Evolutionary conservation across 1,284 basidiomycete genomes (phyloP), one percentile per base, ranked within the genome.

Genomic region (Blastosporella zonata): DNA sequence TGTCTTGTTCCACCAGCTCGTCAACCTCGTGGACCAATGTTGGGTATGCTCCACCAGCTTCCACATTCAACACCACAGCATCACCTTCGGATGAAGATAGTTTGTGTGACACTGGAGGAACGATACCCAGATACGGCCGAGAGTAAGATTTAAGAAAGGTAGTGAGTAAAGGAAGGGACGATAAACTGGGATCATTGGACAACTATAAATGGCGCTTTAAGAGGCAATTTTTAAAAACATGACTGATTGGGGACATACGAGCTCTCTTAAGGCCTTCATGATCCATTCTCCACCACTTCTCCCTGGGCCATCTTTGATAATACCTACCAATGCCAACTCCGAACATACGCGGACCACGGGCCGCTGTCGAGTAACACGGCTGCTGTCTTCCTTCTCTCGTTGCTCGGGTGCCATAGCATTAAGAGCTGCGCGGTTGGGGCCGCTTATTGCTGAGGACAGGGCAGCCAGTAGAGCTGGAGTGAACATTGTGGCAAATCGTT

Each of bases 381-480:
- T 72, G 44, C 81, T 75, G 56, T 99, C 96, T 53, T 99, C 97
- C 67, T 93, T 96, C 64, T 99, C 97, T 46, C 86, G 82, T 62
- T 97, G 91, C 57, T 97, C 93, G 1, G 75, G 68, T 12, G 81
- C 69, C 29, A 89, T 63, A 12, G 76, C 72, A n/a, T 81, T 70
- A 45, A 91, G 66, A 6, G 81, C 67, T 15, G 79, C 66, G 36
- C 81, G 77, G 25, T 79, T 71, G 0, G 89, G 81, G 4, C 87
- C 73, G 5, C 79, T 75, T 20, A 99, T 77, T 6, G 87, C 78
- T 2, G 77, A 64, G 15, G 84, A 67, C 1, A 99, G 73, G 10
- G 79, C 71, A 6, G 80, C 68, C 1, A 91, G 69, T 20, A 98
- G 70, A 0, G 79, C 77, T 1, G 85, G 83, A 1, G 92, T 87